Evolutionary conservation across 352 stramenopile species (phyloP), one percentile per base, ranked within the genome.

Genomic region (Phytophthora lateralis): DNA sequence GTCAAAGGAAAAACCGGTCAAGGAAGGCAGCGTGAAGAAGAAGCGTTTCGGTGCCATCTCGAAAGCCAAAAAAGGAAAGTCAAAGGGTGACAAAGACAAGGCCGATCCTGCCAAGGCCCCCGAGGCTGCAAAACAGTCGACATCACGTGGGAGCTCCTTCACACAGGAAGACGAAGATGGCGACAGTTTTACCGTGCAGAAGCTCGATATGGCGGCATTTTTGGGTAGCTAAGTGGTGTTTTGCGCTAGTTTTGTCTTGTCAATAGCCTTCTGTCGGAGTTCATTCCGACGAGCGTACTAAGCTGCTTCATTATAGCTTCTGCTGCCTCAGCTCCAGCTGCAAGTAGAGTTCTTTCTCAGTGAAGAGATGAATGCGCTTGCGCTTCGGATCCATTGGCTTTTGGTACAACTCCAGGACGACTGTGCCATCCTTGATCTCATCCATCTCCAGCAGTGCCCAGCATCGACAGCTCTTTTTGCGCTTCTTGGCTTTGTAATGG

Each of bases 401-500:
- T 44, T 79, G 60, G 51, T 91, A 91, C 6, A 91, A 61, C 51
- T 91, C 82, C 15, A 91, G 69, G 17, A 76, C 74, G 2, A 77
- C 74, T 8, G 63, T 17, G 1, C 53, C 55, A 12, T 59, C 42
- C 26, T 69, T 69, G 32, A 91, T 53, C 51, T 91, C 82, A 58
- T 91, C 82, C 80, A 90, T 66, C 65, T 91, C 82, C 7, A 91
- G 60, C 29, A 91, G 44, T 5, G 82, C 65, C 82, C 82, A 91
- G 72, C 82, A 91, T 21, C 82, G 80, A 14, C 81, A 89, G 50
- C 79, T 89, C 42, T 91, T 87, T 48, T 90, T 91, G 45, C 80
- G 78, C 55, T 89, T 91, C 66, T 87, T 88, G 14, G 76, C 55
- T 39, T 91, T 91, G 69, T 88, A 91, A 68, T 91, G 82, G 48